Base-by-base conservation (phyloP, 305 asterid genomes). In the Rubia tinctorum region DNA sequence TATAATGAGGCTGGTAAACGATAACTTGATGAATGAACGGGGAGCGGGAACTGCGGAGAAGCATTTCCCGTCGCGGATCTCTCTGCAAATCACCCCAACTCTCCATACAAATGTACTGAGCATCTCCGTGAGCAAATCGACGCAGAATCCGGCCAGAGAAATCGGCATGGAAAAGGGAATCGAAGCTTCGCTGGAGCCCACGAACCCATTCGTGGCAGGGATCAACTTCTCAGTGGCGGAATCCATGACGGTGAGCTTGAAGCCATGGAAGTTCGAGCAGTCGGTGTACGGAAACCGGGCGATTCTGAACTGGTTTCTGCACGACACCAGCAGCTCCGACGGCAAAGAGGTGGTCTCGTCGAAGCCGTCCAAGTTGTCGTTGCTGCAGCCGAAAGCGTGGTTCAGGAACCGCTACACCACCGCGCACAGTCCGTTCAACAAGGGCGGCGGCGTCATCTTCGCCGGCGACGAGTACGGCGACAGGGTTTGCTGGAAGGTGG, bases 401-500 rank as follows among this genome's bases (percentile, higher is more conserved):
- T 93, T 91, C 84, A 91, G 83, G 86, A 83, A 93, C 71, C 84
- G 97, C 51, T 91, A 91, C 71, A 88, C 96, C 15, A 85, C 67
- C 13, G 93, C 81, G 0, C 55, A 78, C 76, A 53, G 98, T 79
- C 95, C 96, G 0, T 91, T 93, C 37, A 93, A 93, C 0, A 75
- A 87, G 84, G 88, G 84, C 27, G 98, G 97, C 18, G 97, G 98
- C 66, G 90, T 93, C 45, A 78, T 93, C 0, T 93, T 93, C 42
- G 97, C 98, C 0, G 91, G 95, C 0, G 97, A 93, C 70, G 96
- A 91, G 82, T n/a, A n/a, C 64, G 98, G 98, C n/a, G 96, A 89
- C 68, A 73, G 85, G 7, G 95, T 89, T 78, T 83, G 88, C 34
- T 93, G 98, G 98, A 91, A 88, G 71, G 84, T 93, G 80, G 97